phyloP scores from a whole-genome alignment of 805 yeast species.

The Candida oleophila region DNA sequence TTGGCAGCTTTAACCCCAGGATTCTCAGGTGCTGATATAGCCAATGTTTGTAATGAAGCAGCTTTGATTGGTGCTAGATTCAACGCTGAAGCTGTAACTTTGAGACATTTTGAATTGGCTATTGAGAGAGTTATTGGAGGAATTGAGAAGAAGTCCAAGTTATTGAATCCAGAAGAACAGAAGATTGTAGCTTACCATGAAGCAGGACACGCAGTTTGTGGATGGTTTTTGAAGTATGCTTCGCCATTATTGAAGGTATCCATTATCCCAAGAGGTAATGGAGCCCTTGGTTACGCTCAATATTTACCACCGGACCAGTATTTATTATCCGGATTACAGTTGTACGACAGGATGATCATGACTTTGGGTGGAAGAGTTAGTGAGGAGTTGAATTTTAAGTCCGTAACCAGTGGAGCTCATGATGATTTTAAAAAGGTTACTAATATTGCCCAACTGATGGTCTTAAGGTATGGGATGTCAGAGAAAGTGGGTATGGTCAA shows the following conservation, averaged over 20 bases:
- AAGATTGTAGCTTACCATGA: constrained; percentile 94
- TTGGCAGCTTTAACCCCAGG: constrained; percentile 97
- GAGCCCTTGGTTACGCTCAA: constrained; percentile 97
- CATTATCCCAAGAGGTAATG: constrained; percentile 95
- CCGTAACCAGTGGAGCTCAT: constrained; percentile 95
- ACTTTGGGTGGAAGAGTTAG: constrained; percentile 96
- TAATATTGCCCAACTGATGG: constrained; percentile 91
- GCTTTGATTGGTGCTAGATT: constrained; percentile 94
- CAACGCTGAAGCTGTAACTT: constrained; percentile 65
- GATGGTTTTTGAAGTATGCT: constrained; percentile 90
- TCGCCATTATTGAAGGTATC: constrained; percentile 95
- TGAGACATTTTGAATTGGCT: constrained; percentile 88
- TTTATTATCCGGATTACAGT: constrained; percentile 71
- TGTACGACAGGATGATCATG: constrained; percentile 91
- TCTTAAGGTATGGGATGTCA: constrained; percentile 89
- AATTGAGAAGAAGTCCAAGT: constrained; percentile 82
- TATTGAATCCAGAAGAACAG: constrained; percentile 83
- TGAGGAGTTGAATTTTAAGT: constrained; percentile 86
- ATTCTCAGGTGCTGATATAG: constrained; percentile 97
- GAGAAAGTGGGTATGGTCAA: constrained; percentile 79
- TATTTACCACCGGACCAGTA: constrained; percentile 93
- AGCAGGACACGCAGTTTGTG: constrained; percentile 98
- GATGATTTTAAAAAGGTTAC: constrained; percentile 97
- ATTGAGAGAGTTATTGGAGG: constrained; percentile 98
- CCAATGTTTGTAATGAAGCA: constrained; percentile 95